Base-by-base conservation (phyloP, 2,329 filamentous ascomycete species). In the Aspergillus ochraceoroseus region DNA sequence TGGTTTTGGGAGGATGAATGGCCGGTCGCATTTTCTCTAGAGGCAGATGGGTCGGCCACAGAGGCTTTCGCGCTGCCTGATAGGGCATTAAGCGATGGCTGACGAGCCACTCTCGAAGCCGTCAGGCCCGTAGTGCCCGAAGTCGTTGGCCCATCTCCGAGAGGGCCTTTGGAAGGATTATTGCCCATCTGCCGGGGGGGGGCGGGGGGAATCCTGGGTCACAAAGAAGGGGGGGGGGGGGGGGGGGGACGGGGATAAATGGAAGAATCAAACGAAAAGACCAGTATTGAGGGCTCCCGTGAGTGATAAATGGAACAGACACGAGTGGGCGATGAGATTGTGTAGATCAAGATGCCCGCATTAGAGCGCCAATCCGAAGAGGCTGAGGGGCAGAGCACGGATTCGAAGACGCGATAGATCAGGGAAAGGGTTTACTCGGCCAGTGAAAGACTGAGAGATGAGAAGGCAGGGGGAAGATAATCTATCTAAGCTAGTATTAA, bases 151-250 rank as follows among this genome's bases (percentile, higher is more conserved):
- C 47, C 52, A 41, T 62, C 58, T 48, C 57, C 57, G 41, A 54
- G 52, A 38, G 63, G 61, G 46, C 61, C 53, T 54, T 71, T 71
- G 49, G 67, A 72, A 55, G 68, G 65, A 57, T 64, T 68, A 57
- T 72, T 71, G 51, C 70, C 70, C 70, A 73, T 72, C 48, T 56
- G 57, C n/a, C n/a, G n/a, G n/a, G n/a, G 52, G 56, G 56, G 53
- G 5, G 20, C 20, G 20, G n/a, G 57, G 30, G 32, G 13, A 43
- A 25, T 25, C 23, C n/a, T n/a, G n/a, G n/a, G 34, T 11, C 28
- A 33, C 34, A 31, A 31, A 32, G 18, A 28, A 34, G 30, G n/a
- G n/a, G n/a, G n/a, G n/a, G n/a, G n/a, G n/a, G n/a, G 29, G 38
- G 42, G 44, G 38, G 41, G 32, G 40, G 32, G 20, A 14, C 31